Percentiles rank a stretch among this genome's conserved stretches.
Conservation (phyloP, 2,329 filamentous ascomycete genomes). For the Ciborinia camelliae region DNA sequence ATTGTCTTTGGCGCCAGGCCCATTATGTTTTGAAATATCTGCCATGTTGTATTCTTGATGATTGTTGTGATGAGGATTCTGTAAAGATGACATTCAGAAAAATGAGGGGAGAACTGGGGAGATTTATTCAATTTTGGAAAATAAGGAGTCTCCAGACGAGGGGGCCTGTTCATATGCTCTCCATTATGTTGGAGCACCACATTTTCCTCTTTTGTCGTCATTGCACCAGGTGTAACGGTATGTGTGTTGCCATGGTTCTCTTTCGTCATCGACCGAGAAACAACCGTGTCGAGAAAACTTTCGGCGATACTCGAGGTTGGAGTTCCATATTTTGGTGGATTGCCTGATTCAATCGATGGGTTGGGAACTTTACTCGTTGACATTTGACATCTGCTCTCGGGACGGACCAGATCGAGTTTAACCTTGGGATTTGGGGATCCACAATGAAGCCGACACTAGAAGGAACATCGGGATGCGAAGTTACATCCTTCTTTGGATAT, state of each 20-base stretch:
- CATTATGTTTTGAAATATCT: not conserved
- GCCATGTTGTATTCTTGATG: constrained; percentile 3
- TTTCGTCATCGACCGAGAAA: constrained; percentile 30
- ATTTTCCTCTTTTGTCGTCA: constrained; percentile 6
- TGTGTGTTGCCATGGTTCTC: constrained; percentile 15
- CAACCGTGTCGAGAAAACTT: constrained; percentile 22
- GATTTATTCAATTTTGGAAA: constrained; percentile 20
- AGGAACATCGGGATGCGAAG: not conserved
- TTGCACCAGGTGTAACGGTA: constrained; percentile 14
- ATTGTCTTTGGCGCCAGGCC: not conserved
- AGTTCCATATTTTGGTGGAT: constrained; percentile 19
- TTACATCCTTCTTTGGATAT: too few relatives aligned
- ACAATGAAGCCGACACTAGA: constrained; percentile 20
- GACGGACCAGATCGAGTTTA: constrained; percentile 14
- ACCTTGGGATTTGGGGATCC: constrained; percentile 10
- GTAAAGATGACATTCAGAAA: not conserved
- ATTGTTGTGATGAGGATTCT: constrained; percentile 2
- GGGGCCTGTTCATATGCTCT: constrained; percentile 8
- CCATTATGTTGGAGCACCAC: constrained; percentile 5
- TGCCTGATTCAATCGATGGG: constrained; percentile 3
- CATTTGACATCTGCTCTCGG: too few relatives aligned
- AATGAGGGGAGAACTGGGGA: constrained; percentile 15
- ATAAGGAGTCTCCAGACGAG: constrained; percentile 13
- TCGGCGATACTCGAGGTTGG: constrained; percentile 21
- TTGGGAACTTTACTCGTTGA: constrained; percentile 10